These are phyloP conservation scores for Zygoascus biomembranicola DNA, from an alignment of 805 yeast species.

Conservation along the genomic window DNA sequence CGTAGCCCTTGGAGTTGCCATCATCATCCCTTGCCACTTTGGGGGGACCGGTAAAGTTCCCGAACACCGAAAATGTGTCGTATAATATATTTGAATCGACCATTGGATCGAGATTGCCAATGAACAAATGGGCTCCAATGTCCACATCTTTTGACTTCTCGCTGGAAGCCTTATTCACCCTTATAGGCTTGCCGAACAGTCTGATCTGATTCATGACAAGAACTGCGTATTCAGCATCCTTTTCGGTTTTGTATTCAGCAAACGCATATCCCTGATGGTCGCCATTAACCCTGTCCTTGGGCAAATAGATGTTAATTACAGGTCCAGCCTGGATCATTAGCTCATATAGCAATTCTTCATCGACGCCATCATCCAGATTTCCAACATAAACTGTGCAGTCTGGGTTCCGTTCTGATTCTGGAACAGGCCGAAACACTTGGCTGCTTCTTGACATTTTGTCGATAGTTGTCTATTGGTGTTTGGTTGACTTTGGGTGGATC, in stretches of 20 bases:
- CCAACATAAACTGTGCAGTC: slow-evolving; percentile 72
- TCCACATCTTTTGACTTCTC: slow-evolving; percentile 24
- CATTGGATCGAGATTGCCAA: slow-evolving; percentile 59
- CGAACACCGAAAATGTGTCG: slow-evolving; percentile 62
- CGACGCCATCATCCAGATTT: slow-evolving; percentile 67
- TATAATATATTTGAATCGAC: slow-evolving; percentile 51
- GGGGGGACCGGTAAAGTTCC: slow-evolving; percentile 46
- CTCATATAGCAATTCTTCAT: slow-evolving; percentile 68
- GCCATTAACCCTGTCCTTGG: slow-evolving; percentile 65
- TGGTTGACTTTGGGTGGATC: neutral
- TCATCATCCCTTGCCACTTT: slow-evolving; percentile 41
- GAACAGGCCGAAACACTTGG: neutral
- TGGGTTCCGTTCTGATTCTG: slow-evolving; percentile 45
- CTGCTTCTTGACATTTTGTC: neutral
- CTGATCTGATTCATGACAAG: slow-evolving; percentile 51
- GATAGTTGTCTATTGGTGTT: neutral
- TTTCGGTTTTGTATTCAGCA: slow-evolving; percentile 52
- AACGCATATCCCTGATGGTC: slow-evolving; percentile 85
- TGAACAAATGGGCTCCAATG: slow-evolving; percentile 60
- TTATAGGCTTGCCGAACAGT: slow-evolving; percentile 52
- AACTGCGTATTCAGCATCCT: slow-evolving; percentile 65
- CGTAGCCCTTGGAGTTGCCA: slow-evolving; percentile 53
- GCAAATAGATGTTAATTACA: slow-evolving; percentile 58
- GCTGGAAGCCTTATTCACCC: slow-evolving; percentile 45
- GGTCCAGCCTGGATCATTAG: slow-evolving; percentile 82